Evolutionary conservation across 352 stramenopile genomes (phyloP).

Genomic region (Phytophthora citricola): DNA sequence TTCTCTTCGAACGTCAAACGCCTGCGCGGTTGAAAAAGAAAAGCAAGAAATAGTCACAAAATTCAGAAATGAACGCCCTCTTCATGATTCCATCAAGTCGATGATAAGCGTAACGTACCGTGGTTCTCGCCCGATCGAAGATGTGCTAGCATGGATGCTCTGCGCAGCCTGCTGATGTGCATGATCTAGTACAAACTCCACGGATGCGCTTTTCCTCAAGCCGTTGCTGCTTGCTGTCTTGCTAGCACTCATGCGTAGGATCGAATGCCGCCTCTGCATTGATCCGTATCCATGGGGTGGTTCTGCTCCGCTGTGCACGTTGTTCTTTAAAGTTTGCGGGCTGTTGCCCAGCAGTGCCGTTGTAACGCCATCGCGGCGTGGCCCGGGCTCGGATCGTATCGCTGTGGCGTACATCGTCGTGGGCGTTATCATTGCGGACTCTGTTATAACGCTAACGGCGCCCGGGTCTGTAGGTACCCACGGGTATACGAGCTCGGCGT

Average conservation of each 20-base stretch:
- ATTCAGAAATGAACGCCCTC: constrained; percentile 2
- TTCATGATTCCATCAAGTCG: background rate
- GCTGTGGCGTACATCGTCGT: constrained; percentile 23
- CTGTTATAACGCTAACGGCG: constrained; percentile 22
- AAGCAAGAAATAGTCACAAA: constrained; percentile 18
- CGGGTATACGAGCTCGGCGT: constrained; percentile 36
- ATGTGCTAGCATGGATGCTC: constrained; percentile 45
- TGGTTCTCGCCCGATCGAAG: constrained; percentile 53
- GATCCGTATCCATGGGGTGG: constrained; percentile 35
- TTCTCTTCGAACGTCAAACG: constrained; percentile 83
- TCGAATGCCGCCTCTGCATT: constrained; percentile 55
- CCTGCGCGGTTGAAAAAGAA: constrained; percentile 29
- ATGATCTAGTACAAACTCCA: constrained; percentile 73
- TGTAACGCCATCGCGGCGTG: constrained; percentile 30
- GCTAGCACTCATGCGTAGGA: constrained; percentile 68
- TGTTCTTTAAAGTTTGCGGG: constrained; percentile 9
- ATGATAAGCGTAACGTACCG: constrained; percentile 34
- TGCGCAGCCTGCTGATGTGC: constrained; percentile 41
- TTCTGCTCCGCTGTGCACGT: constrained; percentile 14
- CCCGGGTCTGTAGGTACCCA: constrained; percentile 25
- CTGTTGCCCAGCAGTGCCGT: constrained; percentile 30
- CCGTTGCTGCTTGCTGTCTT: constrained; percentile 26
- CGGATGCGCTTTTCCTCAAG: constrained; percentile 70
- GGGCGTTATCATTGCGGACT: constrained; percentile 28
- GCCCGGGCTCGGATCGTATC: constrained; percentile 25